Conservation (phyloP, 2,329 filamentous ascomycete genomes). For the Paracoccidioides lutzii region DNA sequence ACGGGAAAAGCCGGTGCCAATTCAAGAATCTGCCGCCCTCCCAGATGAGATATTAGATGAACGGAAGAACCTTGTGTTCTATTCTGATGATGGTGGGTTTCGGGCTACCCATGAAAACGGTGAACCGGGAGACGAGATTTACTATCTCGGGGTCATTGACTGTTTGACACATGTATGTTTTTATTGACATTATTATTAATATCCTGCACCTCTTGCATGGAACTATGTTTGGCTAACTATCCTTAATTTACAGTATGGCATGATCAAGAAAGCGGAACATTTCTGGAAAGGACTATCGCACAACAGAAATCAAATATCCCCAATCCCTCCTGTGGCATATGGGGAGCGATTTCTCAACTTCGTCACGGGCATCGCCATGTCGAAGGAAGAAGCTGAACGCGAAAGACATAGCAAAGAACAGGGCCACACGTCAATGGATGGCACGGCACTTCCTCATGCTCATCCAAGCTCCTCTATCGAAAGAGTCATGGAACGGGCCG, state of each 20-base stretch:
- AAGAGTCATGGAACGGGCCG: constrained; percentile 44
- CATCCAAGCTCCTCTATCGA: constrained; percentile 34
- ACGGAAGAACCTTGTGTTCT: constrained; percentile 70
- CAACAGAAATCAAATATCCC: constrained; percentile 78
- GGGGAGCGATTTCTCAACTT: constrained; percentile 91
- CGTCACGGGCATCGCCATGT: constrained; percentile 82
- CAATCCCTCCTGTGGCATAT: constrained; percentile 78
- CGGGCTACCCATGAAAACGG: constrained; percentile 87
- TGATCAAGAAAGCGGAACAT: constrained; percentile 88
- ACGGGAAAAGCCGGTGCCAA: constrained; percentile 81
- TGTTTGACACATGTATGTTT: constrained; percentile 83
- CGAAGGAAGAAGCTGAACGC: constrained; percentile 64
- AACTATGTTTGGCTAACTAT: constrained; percentile 2
- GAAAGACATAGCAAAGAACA: constrained; percentile 20
- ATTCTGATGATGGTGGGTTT: constrained; percentile 86
- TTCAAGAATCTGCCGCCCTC: constrained; percentile 75
- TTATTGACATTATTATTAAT: not conserved
- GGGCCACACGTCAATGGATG: constrained; percentile 19
- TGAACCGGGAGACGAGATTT: constrained; percentile 73
- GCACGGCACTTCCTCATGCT: constrained; percentile 14
- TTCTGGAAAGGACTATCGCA: constrained; percentile 89
- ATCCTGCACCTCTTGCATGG: not conserved
- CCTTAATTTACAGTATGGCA: constrained; percentile 55
- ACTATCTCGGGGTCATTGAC: constrained; percentile 97
- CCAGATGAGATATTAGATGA: constrained; percentile 74